These are phyloP conservation scores for Fraxinus cuspidata DNA, from an alignment of 257 asterid species.

Conservation along the genomic window DNA sequence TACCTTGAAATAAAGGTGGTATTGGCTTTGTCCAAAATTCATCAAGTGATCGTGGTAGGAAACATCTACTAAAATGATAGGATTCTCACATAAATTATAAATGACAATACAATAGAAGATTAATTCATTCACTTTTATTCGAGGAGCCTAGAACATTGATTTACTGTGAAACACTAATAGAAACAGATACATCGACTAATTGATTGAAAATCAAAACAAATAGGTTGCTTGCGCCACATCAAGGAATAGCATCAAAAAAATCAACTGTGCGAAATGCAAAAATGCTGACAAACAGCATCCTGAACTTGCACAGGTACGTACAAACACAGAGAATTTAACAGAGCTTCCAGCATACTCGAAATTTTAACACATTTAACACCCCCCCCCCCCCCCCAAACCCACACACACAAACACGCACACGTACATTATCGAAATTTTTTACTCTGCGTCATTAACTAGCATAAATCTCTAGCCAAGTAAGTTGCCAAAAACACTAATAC, in stretches of 20 bases:
- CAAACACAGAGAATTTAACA: not conserved
- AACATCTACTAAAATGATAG: not conserved
- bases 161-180: not conserved
- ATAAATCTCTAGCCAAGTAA: not conserved
- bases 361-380: not conserved
- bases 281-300: not conserved
- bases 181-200: not conserved
- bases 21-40: not conserved
- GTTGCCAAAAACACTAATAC: not conserved
- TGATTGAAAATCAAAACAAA: not conserved
- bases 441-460: not conserved
- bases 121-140: not conserved
- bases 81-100: not conserved
- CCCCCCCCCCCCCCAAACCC: not conserved
- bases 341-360: not conserved
- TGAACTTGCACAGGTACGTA: not conserved
- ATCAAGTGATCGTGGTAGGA: not conserved
- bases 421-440: not conserved
- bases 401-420: not conserved
- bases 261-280: not conserved
- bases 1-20: not conserved
- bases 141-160: not conserved
- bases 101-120: not conserved
- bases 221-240: not conserved
- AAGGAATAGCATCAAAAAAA: not conserved